Conservation (phyloP, 208 protist species). For the Acanthamoeba castellanii region DNA sequence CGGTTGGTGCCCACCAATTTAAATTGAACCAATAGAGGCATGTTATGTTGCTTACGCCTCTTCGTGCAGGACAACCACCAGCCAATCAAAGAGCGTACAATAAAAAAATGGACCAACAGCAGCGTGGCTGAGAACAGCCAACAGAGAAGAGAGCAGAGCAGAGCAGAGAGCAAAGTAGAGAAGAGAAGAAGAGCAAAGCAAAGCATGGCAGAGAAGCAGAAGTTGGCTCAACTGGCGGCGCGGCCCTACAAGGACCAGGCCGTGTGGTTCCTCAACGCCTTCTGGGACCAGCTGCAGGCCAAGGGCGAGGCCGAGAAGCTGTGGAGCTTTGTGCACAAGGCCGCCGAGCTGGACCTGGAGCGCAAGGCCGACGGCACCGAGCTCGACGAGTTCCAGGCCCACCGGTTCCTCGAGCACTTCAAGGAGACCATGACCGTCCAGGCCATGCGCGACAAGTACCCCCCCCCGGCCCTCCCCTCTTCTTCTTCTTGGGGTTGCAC, state of each 20-base stretch:
- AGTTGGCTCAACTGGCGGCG: not conserved
- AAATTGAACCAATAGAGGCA: no score
- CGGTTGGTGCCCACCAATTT: no score
- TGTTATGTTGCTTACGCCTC: no score
- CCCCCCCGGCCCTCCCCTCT: no score
- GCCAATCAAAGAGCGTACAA: not conserved
- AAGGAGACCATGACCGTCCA: conserved; percentile 79
- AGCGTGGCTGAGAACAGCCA: no score
- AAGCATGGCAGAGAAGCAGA: not conserved
- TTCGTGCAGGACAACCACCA: not conserved
- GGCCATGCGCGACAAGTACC: conserved; percentile 68
- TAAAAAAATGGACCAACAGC: not conserved
- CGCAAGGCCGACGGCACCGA: conserved; percentile 60
- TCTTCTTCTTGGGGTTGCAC: no score
- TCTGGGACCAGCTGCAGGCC: not conserved
- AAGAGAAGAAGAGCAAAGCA: not conserved
- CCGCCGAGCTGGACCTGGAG: conserved; percentile 59
- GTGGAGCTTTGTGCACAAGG: conserved; percentile 66
- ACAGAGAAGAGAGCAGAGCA: not conserved
- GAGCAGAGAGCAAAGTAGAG: no score
- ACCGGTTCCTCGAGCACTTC: conserved; percentile 78
- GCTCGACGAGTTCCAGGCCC: conserved; percentile 75
- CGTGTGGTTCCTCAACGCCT: conserved; percentile 73
- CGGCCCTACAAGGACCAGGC: conserved; percentile 74
- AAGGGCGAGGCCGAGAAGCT: conserved; percentile 73